Evolutionary conservation across 768 basidiomycete genomes (phyloP), one percentile per base, ranked within the genome.

Genomic region (Glaciozyma martinii): DNA sequence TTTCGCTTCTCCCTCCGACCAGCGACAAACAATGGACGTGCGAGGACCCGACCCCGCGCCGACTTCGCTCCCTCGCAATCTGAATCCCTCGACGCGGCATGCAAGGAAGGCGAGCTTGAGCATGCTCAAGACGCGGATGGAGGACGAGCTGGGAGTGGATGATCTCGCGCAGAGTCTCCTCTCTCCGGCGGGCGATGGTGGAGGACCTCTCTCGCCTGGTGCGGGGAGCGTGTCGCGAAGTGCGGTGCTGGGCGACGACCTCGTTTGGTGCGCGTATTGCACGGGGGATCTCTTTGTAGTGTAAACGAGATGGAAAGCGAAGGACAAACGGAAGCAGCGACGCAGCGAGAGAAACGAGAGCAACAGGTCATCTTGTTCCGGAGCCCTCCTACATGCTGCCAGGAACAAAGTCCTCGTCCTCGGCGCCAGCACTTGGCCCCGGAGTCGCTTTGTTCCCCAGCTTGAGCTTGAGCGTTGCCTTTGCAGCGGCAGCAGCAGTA

Each of bases 381-480:
- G 37, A 40, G 37, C 37, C 37, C 10, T 13, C 10, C 37, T 40
- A 40, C 37, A 40, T 40, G 37, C 37, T 40, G 12, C 37, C 37
- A 13, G 37, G 37, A 40, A 40, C 15, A 13, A 40, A 40, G 37
- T 40, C 37, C 37, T 40, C 37, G 37, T 40, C 37, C 12, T 40
- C 37, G 37, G 37, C 37, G 37, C 37, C 37, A 40, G 37, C 37
- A 40, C 37, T 40, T 40, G 37, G 37, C 37, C 37, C 37, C 37
- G 37, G 15, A 40, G 37, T n/a, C n/a, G n/a, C 37, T 40, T 40
- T 40, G 37, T 13, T 40, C 37, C 53, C 65, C 43, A 71, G 29
- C 56, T 64, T 68, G 55, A 71, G 59, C 53, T 64, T 70, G 56
- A 62, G 18, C 42, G 65, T 59, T 13, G 70, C 63, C n/a, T 61